Evolutionary conservation across 1,139 yeast species (phyloP).

Genomic region (Debaryomyces udenii): DNA sequence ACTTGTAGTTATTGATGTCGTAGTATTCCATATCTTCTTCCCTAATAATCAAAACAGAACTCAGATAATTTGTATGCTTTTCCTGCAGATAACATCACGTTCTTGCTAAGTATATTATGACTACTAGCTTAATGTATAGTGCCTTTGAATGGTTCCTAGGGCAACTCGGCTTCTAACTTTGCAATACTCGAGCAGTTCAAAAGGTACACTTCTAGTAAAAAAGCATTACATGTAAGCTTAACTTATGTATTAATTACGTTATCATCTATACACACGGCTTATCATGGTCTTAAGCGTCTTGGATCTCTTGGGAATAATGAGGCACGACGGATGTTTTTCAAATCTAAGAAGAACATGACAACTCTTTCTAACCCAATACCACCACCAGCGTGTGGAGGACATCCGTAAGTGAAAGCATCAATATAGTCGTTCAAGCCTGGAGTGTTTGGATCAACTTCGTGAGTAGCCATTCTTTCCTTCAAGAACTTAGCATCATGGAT

Average conservation of each 20-base stretch:
- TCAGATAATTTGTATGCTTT: background rate
- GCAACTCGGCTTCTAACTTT: no score
- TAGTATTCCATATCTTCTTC: background rate
- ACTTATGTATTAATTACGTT: no score
- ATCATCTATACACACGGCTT: no score
- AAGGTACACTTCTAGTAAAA: no score
- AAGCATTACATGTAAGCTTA: no score
- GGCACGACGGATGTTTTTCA: conserved; percentile 97
- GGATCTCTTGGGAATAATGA: conserved; percentile 99
- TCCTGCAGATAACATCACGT: background rate
- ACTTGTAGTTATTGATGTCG: background rate
- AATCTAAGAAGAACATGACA: conserved; percentile 94
- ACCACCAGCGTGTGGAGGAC: conserved; percentile 99
- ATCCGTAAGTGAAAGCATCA: conserved; percentile 90
- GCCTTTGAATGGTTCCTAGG: no score
- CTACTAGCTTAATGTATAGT: no score
- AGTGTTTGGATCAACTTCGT: conserved; percentile 76
- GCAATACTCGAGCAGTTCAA: no score
- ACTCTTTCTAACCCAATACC: conserved; percentile 99
- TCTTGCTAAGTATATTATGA: no score
- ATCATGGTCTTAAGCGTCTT: conserved; percentile 81
- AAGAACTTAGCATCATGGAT: conserved; percentile 89
- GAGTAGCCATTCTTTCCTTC: conserved; percentile 77
- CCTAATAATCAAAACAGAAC: background rate
- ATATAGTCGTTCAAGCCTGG: conserved; percentile 90